Evolutionary conservation across 1,139 yeast genomes (phyloP).

Genomic region (Suhomyces bribrorum): DNA sequence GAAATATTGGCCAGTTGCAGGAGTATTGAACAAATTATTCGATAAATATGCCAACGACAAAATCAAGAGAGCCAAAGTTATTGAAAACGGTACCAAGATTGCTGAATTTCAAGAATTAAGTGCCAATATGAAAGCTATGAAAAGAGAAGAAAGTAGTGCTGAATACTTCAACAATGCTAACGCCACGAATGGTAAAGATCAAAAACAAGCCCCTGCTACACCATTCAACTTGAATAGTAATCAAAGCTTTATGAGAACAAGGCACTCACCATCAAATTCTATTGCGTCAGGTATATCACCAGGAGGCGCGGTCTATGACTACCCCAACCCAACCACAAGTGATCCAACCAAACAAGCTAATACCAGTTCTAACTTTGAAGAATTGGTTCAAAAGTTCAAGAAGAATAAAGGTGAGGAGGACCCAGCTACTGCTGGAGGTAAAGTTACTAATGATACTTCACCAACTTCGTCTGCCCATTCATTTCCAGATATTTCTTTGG

Average conservation of each 20-base stretch:
- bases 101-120: constrained; percentile 42
- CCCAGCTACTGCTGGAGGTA: constrained; percentile 4
- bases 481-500: constrained; percentile 50
- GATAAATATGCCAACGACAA: constrained; percentile 51
- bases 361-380: constrained; percentile 28
- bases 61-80: constrained; percentile 45
- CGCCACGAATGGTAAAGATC: not conserved
- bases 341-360: not conserved
- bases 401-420: constrained; percentile 9
- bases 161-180: constrained; percentile 17
- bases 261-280: constrained; percentile 17
- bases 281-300: constrained; percentile 36
- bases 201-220: constrained; percentile 3
- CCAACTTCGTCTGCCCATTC: constrained; percentile 43
- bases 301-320: constrained; percentile 24
- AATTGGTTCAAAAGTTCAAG: constrained; percentile 35
- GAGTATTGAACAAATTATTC: constrained; percentile 41
- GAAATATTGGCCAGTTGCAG: constrained; percentile 47
- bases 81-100: constrained; percentile 40
- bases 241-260: constrained; percentile 6
- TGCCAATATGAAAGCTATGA: constrained; percentile 31
- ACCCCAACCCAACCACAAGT: constrained; percentile 2
- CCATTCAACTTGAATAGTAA: constrained; percentile 10
- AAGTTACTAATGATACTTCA: constrained; percentile 30
- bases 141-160: constrained; percentile 22